Percentiles rank a stretch among this genome's conserved stretches.
Conservation (phyloP, 1,284 basidiomycete species). For the Tilletia horrida region DNA sequence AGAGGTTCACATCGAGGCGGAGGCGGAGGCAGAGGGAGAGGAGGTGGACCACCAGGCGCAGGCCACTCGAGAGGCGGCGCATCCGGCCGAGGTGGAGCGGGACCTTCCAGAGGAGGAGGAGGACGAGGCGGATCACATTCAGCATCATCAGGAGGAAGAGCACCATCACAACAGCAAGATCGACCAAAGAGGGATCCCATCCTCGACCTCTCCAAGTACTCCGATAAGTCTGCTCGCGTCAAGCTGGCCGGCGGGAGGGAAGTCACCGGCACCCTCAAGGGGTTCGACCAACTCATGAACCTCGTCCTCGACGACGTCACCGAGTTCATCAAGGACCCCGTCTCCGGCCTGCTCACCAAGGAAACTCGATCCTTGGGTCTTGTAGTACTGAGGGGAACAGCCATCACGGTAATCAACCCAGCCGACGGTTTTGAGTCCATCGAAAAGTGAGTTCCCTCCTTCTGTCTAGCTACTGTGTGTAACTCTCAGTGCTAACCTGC, state of each 20-base stretch:
- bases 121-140: slow-evolving; percentile 11
- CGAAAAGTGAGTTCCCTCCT: slow-evolving; percentile 43
- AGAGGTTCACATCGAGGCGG: slow-evolving; percentile 21
- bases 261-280: slow-evolving; percentile 88
- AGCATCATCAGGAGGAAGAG: slow-evolving; percentile 16
- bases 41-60: slow-evolving; percentile 6
- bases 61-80: neutral
- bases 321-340: slow-evolving; percentile 62
- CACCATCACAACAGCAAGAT: slow-evolving; percentile 56
- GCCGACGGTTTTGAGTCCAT: slow-evolving; percentile 53
- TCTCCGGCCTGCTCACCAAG: slow-evolving; percentile 36
- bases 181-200: slow-evolving; percentile 93
- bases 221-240: slow-evolving; percentile 84
- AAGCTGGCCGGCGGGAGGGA: slow-evolving; percentile 95
- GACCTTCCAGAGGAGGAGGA: neutral
- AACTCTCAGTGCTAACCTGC: neutral
- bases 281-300: slow-evolving; percentile 93
- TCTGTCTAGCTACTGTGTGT: neutral
- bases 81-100: neutral
- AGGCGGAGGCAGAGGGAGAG: slow-evolving; percentile 25
- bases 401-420: slow-evolving; percentile 51
- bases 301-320: slow-evolving; percentile 86
- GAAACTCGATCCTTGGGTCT: slow-evolving; percentile 47
- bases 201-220: slow-evolving; percentile 89
- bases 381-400: slow-evolving; percentile 50